Conservation (phyloP, 768 basidiomycete species). For the Collybia sordida region DNA sequence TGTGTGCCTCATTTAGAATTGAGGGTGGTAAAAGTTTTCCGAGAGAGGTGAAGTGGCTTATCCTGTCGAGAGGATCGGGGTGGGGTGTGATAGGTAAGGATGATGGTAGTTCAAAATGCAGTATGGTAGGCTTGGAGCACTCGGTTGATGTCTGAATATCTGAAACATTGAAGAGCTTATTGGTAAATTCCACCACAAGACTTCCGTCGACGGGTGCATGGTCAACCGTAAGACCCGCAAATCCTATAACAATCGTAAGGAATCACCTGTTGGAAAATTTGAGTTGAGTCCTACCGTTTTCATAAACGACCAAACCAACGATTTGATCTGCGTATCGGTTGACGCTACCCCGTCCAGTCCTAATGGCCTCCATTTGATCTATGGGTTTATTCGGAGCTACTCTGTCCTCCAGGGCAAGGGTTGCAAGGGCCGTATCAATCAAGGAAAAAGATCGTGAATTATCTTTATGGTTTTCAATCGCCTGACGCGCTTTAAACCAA, state of each 20-base stretch:
- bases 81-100: neutral
- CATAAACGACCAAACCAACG: slow-evolving; percentile 1
- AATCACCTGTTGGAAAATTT: too few relatives aligned
- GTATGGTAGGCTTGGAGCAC: neutral
- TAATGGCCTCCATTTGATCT: neutral
- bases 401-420: neutral
- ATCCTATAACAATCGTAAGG: neutral
- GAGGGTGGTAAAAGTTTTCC: neutral
- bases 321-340: slow-evolving; percentile 4
- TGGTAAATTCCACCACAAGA: neutral
- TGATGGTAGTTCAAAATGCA: neutral
- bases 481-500: neutral
- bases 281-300: neutral
- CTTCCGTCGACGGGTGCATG: slow-evolving; percentile 1
- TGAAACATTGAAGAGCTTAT: neutral
- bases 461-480: neutral
- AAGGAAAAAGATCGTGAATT: neutral
- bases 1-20: neutral
- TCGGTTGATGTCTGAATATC: neutral
- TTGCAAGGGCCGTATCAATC: slow-evolving; percentile 1
- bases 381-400: neutral
- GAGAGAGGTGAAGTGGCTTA: neutral
- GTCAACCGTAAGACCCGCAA: slow-evolving; percentile 3
- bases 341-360: neutral
- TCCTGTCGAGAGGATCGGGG: neutral